Base-by-base conservation (phyloP, 805 yeast genomes). In the Barnettozyma vustinii region DNA sequence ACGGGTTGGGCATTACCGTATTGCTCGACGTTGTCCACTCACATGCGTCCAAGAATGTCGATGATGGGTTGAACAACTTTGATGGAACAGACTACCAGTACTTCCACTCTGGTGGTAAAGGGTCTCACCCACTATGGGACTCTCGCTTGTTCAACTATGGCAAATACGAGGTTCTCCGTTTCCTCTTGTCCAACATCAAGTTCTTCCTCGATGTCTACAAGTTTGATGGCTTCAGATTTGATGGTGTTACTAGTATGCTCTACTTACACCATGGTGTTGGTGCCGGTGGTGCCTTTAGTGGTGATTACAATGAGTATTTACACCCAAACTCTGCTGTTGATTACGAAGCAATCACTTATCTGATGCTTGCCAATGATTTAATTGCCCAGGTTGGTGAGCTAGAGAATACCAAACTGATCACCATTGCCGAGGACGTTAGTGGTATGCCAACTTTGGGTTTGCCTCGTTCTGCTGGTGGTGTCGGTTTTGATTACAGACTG, bases 371-470 rank as follows among this genome's bases (percentile, higher is more conserved):
- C n/a, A 94, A 92, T 66, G 79, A 80, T 56, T 67, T 92, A 57
- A 79, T 92, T 54, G 72, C 69, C 30, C 75, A 79, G 54, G 72
- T 81, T 56, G 74, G 76, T 5, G 56, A 66, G 33, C 37, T 53
- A 8, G 70, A 76, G 47, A 66, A 71, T 33, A 70, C 77, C 13
- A 70, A 74, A 47, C 80, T 85, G 56, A 77, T 86, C 9, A 80
- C 96, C 1, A 85, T 92, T 56, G 98, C 98, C 4, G 99, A 92
- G 66, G 99, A 92, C 65, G 99, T 92, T 42, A 84, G 94, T 44
- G 99, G 99, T 10, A 92, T 92, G 84, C 99, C 99, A 32, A 90
- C 97, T 1, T 70, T 94, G 49, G 92, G 98, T 66, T 67, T 87
- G 48, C 83, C 94, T 6, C 75, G 87, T 45, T 46, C 57, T 4